Conservation (phyloP, 108 stramenopile species). For the Nannochloropsis salina region DNA sequence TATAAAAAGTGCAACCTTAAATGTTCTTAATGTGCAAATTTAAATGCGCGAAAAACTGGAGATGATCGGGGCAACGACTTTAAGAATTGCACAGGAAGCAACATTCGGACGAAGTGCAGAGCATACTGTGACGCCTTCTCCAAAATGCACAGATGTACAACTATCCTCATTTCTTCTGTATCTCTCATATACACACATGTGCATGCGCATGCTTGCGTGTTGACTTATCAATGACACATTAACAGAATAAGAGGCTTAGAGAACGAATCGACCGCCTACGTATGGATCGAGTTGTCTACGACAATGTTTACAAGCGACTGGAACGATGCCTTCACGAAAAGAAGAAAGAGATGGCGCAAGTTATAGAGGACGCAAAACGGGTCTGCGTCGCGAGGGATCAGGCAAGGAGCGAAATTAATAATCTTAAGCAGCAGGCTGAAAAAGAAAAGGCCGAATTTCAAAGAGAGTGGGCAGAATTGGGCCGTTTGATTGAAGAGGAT, state of each 20-base stretch:
- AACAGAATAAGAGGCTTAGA: conserved; percentile 56
- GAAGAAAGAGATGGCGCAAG: conserved; percentile 60
- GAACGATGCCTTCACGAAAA: conserved; percentile 58
- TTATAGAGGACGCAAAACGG: conserved; percentile 57
- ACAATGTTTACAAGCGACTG: conserved; percentile 61
- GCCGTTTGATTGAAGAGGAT: conserved; percentile 54
- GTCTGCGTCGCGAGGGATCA: conserved; percentile 58
- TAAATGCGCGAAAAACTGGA: too few relatives aligned
- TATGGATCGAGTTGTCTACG: conserved; percentile 58
- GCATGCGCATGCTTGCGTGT: background rate
- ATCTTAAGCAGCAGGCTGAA: conserved; percentile 54
- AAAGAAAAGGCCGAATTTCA: conserved; percentile 56
- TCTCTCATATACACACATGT: background rate
- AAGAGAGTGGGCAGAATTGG: conserved; percentile 54
- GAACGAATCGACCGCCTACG: conserved; percentile 56
- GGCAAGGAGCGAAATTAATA: conserved; percentile 53
- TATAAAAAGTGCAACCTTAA: background rate
- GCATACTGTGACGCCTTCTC: too few relatives aligned
- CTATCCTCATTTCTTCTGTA: too few relatives aligned
- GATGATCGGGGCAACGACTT: too few relatives aligned
- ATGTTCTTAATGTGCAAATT: too few relatives aligned
- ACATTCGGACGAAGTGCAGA: too few relatives aligned
- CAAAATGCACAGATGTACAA: too few relatives aligned
- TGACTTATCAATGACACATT: too few relatives aligned
- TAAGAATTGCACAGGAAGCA: too few relatives aligned